These are phyloP conservation scores for Pterocarpus santalinus DNA, from an alignment of 306 rosid genomes.

Conservation along the genomic window DNA sequence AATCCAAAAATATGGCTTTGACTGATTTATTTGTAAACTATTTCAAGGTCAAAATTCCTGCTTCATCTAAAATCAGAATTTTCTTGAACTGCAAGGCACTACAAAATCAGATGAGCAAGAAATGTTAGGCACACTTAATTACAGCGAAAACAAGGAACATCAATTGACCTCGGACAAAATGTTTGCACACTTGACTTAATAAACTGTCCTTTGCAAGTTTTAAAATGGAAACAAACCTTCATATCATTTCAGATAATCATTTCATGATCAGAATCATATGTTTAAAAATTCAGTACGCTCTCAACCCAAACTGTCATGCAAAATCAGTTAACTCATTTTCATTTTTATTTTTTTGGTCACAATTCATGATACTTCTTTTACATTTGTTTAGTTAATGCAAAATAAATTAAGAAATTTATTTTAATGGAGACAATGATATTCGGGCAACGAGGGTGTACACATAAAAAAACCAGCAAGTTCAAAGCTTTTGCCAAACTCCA, in stretches of 20 bases:
- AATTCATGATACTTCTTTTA: not conserved
- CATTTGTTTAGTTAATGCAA: not conserved
- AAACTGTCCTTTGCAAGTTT: not conserved
- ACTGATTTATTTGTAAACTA: no score
- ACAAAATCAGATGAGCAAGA: no score
- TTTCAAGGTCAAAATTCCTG: not conserved
- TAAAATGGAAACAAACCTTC: not conserved
- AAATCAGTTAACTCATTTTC: not conserved
- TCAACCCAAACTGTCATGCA: not conserved
- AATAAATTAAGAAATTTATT: not conserved
- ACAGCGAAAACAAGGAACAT: no score
- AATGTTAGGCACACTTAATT: no score
- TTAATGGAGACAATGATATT: not conserved
- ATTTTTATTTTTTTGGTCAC: not conserved
- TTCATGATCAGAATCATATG: not conserved
- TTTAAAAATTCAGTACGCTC: not conserved
- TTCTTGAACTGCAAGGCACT: not conserved
- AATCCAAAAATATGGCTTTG: no score
- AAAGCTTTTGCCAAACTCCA: not conserved
- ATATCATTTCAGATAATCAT: not conserved
- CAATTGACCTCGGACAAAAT: no score
- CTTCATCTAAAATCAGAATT: not conserved
- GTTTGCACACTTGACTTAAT: not conserved
- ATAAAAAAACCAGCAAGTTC: slow-evolving; percentile 1
- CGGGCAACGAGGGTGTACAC: not conserved